A percentile compares a stretch with the other conserved stretches of the same genome.
These are phyloP conservation scores for Xylariaceae sp. DNA, from an alignment of 2,329 filamentous ascomycete species.

Conservation along the genomic window DNA sequence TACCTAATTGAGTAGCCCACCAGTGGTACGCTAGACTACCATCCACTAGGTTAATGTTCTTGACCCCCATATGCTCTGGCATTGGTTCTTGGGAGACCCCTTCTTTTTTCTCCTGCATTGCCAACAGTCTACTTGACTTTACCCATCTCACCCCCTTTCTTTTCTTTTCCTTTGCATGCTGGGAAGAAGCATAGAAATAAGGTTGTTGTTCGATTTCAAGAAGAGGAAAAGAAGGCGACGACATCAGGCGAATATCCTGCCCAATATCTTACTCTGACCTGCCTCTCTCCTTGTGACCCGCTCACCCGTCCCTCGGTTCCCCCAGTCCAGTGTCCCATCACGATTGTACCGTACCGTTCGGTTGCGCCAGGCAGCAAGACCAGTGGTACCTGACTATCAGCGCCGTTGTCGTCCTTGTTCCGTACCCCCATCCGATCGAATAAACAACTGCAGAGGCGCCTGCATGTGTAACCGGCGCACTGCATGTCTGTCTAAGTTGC, in stretches of 20 bases:
- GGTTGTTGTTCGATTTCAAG: not conserved
- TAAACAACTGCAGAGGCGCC: slow-evolving; percentile 25
- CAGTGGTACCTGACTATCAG: slow-evolving; percentile 3
- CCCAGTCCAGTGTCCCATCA: not conserved
- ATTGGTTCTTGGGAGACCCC: slow-evolving; percentile 4
- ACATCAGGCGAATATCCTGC: too few species aligned
- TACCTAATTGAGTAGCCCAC: too few species aligned
- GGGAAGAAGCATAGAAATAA: not conserved
- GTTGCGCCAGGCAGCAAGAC: not conserved
- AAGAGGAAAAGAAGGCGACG: too few species aligned
- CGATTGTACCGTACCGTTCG: slow-evolving; percentile 11
- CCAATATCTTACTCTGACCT: slow-evolving; percentile 11
- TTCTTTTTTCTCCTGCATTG: slow-evolving; percentile 12
- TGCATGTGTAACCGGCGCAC: slow-evolving; percentile 27
- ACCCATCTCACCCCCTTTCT: slow-evolving; percentile 10
- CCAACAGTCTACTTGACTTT: slow-evolving; percentile 10
- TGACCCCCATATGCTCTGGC: not conserved
- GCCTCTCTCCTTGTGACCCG: slow-evolving; percentile 4
- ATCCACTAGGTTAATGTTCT: slow-evolving; percentile 8
- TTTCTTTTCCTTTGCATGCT: slow-evolving; percentile 7
- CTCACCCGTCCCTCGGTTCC: not conserved
- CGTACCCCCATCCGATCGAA: slow-evolving; percentile 26
- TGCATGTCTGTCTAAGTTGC: slow-evolving; percentile 25
- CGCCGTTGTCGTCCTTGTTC: slow-evolving; percentile 16
- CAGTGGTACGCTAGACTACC: too few species aligned